These are phyloP conservation scores for Gautieria morchelliformis DNA, from an alignment of 768 basidiomycete species.

Conservation along the genomic window DNA sequence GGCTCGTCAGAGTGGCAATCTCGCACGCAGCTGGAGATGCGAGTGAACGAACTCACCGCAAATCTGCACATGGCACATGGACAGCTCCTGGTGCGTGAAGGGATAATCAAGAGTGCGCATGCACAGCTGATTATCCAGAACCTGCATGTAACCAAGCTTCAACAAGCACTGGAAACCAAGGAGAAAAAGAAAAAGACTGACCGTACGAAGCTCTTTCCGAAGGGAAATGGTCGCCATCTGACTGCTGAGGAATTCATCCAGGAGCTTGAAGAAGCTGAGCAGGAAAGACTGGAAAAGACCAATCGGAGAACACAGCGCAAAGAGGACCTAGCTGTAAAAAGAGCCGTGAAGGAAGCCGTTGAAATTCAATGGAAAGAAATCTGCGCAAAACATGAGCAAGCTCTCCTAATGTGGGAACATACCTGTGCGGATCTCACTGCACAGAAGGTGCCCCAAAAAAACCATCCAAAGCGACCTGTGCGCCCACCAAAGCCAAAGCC, in stretches of 20 bases:
- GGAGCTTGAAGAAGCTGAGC: slow-evolving; percentile 4
- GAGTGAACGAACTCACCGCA: neutral
- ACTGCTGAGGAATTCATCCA: slow-evolving; percentile 9
- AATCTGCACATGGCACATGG: slow-evolving; percentile 10
- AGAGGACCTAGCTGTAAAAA: neutral
- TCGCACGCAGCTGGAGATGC: neutral
- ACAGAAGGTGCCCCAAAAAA: neutral
- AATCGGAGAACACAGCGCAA: slow-evolving; percentile 5
- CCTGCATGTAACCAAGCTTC: slow-evolving; percentile 10
- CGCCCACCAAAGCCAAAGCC: neutral
- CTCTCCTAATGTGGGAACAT: slow-evolving; percentile 1
- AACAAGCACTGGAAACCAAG: slow-evolving; percentile 12
- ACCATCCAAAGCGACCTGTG: neutral
- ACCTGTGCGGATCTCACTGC: neutral
- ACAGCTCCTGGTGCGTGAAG: slow-evolving; percentile 9
- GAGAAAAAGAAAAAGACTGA: slow-evolving; percentile 14
- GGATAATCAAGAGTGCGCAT: slow-evolving; percentile 11
- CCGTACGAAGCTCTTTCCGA: slow-evolving; percentile 9
- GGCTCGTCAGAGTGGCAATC: neutral
- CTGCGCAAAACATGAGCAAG: slow-evolving; percentile 4
- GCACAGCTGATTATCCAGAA: slow-evolving; percentile 17
- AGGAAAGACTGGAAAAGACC: neutral
- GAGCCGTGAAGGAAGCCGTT: slow-evolving; percentile 3
- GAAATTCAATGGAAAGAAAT: slow-evolving; percentile 9
- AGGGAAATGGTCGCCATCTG: slow-evolving; percentile 12